Evolutionary conservation across 768 basidiomycete genomes (phyloP).

Genomic region (Clavaria fumosa): DNA sequence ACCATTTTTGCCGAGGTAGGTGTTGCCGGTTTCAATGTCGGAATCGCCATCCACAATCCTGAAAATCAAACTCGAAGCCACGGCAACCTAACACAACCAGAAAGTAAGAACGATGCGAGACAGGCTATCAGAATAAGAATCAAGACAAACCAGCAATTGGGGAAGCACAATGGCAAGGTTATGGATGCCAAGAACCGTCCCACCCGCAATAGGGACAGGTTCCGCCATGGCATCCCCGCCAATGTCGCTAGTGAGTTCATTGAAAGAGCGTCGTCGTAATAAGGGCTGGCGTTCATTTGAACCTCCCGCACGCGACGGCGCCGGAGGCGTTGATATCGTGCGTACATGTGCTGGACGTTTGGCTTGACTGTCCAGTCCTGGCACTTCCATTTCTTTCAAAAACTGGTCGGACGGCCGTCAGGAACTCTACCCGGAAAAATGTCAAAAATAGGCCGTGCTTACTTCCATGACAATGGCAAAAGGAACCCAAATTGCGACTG

Average conservation of each 20-base stretch:
- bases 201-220: constrained; percentile 50
- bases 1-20: constrained; percentile 72
- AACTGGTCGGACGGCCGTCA: constrained; percentile 27
- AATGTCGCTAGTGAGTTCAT: constrained; percentile 29
- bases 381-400: constrained; percentile 48
- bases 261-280: constrained; percentile 40
- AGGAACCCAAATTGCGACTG: constrained; percentile 95
- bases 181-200: constrained; percentile 88
- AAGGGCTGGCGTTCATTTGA: constrained; percentile 42
- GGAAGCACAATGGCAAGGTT: constrained; percentile 93
- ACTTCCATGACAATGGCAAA: constrained; percentile 98
- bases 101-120: too few species aligned
- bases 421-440: background rate
- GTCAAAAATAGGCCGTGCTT: constrained; percentile 10
- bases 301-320: constrained; percentile 18
- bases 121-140: constrained; percentile 6
- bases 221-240: constrained; percentile 21
- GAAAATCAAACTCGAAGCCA: constrained; percentile 83
- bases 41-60: constrained; percentile 50
- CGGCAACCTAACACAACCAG: constrained; percentile 52
- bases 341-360: constrained; percentile 36
- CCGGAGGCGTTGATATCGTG: constrained; percentile 34
- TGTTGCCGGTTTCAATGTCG: constrained; percentile 30
- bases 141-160: constrained; percentile 67
- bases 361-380: constrained; percentile 9